Percentiles rank a stretch among this genome's conserved stretches.
Conservation (phyloP, 352 stramenopile genomes). For the Pythium volutum region DNA sequence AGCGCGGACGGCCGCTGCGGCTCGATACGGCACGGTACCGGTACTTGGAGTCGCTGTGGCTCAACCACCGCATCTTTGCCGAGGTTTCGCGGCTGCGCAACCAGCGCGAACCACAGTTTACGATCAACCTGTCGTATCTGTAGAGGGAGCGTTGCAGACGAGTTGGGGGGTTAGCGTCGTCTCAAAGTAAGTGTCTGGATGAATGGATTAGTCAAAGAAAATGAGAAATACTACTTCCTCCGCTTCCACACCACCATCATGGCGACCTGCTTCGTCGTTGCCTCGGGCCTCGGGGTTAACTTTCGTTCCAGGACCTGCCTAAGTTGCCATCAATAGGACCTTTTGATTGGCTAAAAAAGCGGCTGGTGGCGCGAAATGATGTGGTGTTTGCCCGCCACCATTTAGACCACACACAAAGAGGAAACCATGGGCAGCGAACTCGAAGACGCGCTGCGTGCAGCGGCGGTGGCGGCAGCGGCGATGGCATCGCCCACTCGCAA, state of each 20-base stretch:
- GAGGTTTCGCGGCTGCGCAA: constrained; percentile 87
- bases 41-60: constrained; percentile 80
- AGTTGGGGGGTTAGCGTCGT: neutral
- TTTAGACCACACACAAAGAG: neutral
- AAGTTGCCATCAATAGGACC: neutral
- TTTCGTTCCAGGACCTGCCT: neutral
- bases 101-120: constrained; percentile 83
- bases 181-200: too few relatives aligned
- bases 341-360: constrained; percentile 11
- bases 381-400: neutral
- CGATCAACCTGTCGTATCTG: constrained; percentile 84
- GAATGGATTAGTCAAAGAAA: too few relatives aligned
- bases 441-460: constrained; percentile 26
- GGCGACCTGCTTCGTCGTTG: too few relatives aligned
- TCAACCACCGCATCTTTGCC: constrained; percentile 79
- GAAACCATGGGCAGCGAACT: constrained; percentile 18
- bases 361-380: constrained; percentile 14
- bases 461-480: neutral
- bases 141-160: constrained; percentile 26
- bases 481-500: neutral
- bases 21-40: constrained; percentile 70
- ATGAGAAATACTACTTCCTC: too few relatives aligned
- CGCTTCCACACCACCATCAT: too few relatives aligned
- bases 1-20: constrained; percentile 73
- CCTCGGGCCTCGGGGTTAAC: too few relatives aligned